A percentile compares a stretch with the other conserved stretches of the same genome.
phyloP scores from a whole-genome alignment of 306 rosid species.

The Vigna unguiculata region DNA sequence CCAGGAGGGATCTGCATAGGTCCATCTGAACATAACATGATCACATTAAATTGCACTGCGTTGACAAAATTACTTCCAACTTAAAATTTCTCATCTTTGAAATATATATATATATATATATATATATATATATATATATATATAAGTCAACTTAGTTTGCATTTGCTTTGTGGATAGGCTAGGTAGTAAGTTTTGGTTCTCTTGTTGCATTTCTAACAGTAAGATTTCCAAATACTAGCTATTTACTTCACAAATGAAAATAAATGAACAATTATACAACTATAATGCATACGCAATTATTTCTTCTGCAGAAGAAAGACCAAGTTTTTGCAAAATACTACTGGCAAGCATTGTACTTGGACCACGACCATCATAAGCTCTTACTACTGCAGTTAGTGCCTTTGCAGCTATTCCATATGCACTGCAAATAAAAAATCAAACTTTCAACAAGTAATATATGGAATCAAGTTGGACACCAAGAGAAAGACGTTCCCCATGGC shows the following conservation, averaged over 20 bases:
- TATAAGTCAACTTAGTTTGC: slow-evolving; percentile 14
- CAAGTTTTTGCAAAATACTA: slow-evolving; percentile 64
- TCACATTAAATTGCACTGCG: not conserved
- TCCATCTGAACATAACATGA: slow-evolving; percentile 67
- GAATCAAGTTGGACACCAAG: slow-evolving; percentile 1
- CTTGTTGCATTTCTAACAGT: not conserved
- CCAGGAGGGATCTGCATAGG: slow-evolving; percentile 95
- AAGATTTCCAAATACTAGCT: slow-evolving; percentile 20
- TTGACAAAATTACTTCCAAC: slow-evolving; percentile 4
- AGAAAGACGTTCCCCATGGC: slow-evolving; percentile 10
- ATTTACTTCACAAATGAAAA: slow-evolving; percentile 25
- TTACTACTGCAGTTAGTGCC: slow-evolving; percentile 83
- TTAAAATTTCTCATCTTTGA: slow-evolving; percentile 4
- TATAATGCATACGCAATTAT: slow-evolving; percentile 74
- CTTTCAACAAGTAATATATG: slow-evolving; percentile 35
- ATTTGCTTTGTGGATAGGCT: not conserved
- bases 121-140: too few species aligned
- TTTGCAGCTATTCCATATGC: slow-evolving; percentile 96
- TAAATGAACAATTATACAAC: slow-evolving; percentile 26
- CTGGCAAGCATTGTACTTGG: slow-evolving; percentile 67
- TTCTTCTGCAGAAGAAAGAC: slow-evolving; percentile 86
- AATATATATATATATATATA: slow-evolving; percentile 31
- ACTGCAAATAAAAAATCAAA: slow-evolving; percentile 61
- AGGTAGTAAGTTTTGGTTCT: not conserved
- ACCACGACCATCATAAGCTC: slow-evolving; percentile 94